These are phyloP conservation scores for Biscogniauxia marginata DNA, from an alignment of 2,329 filamentous ascomycete genomes.

Conservation along the genomic window DNA sequence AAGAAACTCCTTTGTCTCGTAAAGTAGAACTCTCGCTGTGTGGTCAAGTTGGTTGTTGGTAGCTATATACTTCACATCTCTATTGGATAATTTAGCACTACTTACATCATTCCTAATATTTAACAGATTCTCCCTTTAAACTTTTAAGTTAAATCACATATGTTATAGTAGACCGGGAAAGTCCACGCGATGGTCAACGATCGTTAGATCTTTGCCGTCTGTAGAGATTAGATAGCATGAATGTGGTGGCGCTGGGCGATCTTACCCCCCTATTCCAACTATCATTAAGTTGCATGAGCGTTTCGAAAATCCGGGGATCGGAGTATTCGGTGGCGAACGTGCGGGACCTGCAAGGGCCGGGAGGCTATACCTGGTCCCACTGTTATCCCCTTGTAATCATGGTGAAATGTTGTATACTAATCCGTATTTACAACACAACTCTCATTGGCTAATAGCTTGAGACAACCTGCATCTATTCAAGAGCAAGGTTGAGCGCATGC, in stretches of 20 bases:
- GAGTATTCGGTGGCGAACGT: neutral
- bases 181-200: neutral
- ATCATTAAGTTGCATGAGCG: neutral
- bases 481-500: no score
- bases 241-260: neutral
- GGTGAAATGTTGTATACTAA: no score
- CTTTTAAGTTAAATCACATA: neutral
- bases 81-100: no score
- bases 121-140: no score
- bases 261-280: neutral
- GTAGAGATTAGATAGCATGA: neutral
- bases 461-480: no score
- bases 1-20: neutral
- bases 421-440: no score
- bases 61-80: neutral
- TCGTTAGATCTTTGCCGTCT: neutral
- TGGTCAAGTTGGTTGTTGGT: no score
- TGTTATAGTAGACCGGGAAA: neutral
- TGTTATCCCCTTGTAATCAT: neutral
- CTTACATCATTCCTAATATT: no score
- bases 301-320: constrained; percentile 18
- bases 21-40: no score
- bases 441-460: no score
- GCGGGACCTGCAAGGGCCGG: neutral
- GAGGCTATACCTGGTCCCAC: neutral